Evolutionary conservation across 257 asterid genomes (phyloP).

Genomic region (Primulina eburnea): DNA sequence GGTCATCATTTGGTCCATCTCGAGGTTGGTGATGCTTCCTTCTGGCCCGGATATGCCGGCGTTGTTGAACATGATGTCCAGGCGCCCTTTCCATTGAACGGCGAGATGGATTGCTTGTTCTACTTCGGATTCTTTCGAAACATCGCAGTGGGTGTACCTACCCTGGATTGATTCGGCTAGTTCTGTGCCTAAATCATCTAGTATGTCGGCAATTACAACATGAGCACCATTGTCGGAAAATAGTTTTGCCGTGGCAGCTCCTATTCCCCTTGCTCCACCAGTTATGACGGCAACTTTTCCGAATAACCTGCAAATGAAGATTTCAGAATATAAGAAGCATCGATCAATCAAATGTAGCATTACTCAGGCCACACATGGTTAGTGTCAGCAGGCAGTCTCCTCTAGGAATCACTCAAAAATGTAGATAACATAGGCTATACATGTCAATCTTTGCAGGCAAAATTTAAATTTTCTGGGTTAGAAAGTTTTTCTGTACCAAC

Average conservation of each 20-base stretch:
- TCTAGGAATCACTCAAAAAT: neutral
- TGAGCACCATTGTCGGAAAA: slow-evolving; percentile 60
- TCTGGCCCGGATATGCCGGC: slow-evolving; percentile 74
- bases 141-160: slow-evolving; percentile 60
- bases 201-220: slow-evolving; percentile 65
- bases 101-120: slow-evolving; percentile 50
- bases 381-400: no score
- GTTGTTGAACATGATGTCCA: slow-evolving; percentile 79
- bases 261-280: slow-evolving; percentile 88
- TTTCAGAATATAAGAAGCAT: neutral
- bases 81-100: slow-evolving; percentile 56
- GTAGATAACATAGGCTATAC: neutral
- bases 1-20: slow-evolving; percentile 41
- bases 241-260: slow-evolving; percentile 66
- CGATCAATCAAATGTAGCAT: neutral
- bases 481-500: slow-evolving; percentile 24
- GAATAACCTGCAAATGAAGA: slow-evolving; percentile 21
- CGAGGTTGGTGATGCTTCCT: slow-evolving; percentile 65
- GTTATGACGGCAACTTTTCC: slow-evolving; percentile 82
- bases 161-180: slow-evolving; percentile 55
- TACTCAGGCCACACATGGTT: neutral
- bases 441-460: neutral
- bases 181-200: slow-evolving; percentile 44
- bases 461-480: neutral
- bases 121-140: slow-evolving; percentile 55